phyloP scores from a whole-genome alignment of 257 asterid species.

The Phtheirospermum japonicum region DNA sequence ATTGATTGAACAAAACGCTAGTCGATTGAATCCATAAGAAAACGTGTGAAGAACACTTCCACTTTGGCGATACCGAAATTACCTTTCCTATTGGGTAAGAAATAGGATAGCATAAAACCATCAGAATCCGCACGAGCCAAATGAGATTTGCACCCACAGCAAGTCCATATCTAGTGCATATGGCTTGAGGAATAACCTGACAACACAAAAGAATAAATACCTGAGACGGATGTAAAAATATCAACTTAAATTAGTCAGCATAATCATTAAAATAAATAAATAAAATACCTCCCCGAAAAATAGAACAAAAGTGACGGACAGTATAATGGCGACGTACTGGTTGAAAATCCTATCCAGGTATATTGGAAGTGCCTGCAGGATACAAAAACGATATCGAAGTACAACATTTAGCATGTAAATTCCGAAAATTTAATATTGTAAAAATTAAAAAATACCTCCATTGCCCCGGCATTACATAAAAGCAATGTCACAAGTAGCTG shows the following conservation, averaged over 20 bases:
- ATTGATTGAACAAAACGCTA: not conserved
- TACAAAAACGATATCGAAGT: slow-evolving; percentile 19
- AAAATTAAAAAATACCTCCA: slow-evolving; percentile 64
- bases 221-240: slow-evolving; percentile 35
- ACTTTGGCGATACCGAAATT: slow-evolving; percentile 25
- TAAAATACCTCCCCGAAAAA: slow-evolving; percentile 86
- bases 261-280: slow-evolving; percentile 39
- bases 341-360: slow-evolving; percentile 91
- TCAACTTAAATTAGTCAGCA: slow-evolving; percentile 8
- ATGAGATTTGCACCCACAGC: slow-evolving; percentile 90
- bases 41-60: not conserved
- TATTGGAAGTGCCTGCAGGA: slow-evolving; percentile 92
- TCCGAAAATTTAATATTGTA: not conserved
- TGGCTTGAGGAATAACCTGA: slow-evolving; percentile 99
- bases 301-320: slow-evolving; percentile 95
- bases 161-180: slow-evolving; percentile 97
- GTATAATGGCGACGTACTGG: slow-evolving; percentile 86
- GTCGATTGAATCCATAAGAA: slow-evolving; percentile 18
- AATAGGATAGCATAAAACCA: slow-evolving; percentile 80
- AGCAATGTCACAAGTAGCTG: slow-evolving; percentile 86
- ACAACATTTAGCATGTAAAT: slow-evolving; percentile 1
- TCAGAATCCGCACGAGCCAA: slow-evolving; percentile 88
- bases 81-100: slow-evolving; percentile 98
- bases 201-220: slow-evolving; percentile 23
- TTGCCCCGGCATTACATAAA: slow-evolving; percentile 64